Evolutionary conservation across 495 filamentous ascomycete species (phyloP).

Genomic region (Lineolata rhizophorae): DNA sequence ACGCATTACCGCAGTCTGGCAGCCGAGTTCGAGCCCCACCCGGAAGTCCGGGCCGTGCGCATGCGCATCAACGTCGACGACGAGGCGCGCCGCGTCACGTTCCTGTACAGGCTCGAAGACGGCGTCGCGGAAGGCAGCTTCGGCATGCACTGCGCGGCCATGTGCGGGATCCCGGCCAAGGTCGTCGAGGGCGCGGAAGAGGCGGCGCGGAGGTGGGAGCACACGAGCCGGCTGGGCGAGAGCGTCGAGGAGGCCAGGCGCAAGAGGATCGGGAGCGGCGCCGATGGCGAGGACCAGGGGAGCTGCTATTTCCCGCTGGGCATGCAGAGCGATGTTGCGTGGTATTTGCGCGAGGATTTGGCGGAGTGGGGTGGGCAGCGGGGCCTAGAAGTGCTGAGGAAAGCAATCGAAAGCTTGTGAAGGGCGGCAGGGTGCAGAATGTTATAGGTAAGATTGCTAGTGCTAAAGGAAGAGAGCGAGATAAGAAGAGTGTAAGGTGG

Average conservation of each 20-base stretch:
- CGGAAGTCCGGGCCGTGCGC: conserved; percentile 61
- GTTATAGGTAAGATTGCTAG: no score
- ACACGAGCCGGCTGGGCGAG: conserved; percentile 75
- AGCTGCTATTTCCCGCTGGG: conserved; percentile 58
- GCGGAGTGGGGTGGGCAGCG: conserved; percentile 20
- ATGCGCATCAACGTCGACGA: conserved; percentile 95
- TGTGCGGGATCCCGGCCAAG: conserved; percentile 77
- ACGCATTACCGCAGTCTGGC: conserved; percentile 95
- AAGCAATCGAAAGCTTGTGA: conserved; percentile 59
- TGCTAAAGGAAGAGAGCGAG: no score
- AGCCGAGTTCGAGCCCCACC: conserved; percentile 68
- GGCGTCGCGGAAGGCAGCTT: conserved; percentile 95
- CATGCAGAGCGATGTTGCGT: conserved; percentile 76
- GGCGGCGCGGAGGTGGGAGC: conserved; percentile 89
- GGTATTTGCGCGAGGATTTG: conserved; percentile 38
- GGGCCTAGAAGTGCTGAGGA: conserved; percentile 45
- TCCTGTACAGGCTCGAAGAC: conserved; percentile 84
- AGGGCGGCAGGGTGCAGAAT: no score
- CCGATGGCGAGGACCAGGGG: no score
- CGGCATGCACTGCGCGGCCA: conserved; percentile 96
- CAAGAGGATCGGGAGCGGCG: no score
- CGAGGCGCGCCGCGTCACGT: conserved; percentile 59
- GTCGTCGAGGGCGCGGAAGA: conserved; percentile 73
- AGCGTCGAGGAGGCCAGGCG: conserved; percentile 60
- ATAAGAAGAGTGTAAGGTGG: no score